Evolutionary conservation across 1,284 basidiomycete species (phyloP), one percentile per base, ranked within the genome.

Genomic region (Porodaedalea pini): DNA sequence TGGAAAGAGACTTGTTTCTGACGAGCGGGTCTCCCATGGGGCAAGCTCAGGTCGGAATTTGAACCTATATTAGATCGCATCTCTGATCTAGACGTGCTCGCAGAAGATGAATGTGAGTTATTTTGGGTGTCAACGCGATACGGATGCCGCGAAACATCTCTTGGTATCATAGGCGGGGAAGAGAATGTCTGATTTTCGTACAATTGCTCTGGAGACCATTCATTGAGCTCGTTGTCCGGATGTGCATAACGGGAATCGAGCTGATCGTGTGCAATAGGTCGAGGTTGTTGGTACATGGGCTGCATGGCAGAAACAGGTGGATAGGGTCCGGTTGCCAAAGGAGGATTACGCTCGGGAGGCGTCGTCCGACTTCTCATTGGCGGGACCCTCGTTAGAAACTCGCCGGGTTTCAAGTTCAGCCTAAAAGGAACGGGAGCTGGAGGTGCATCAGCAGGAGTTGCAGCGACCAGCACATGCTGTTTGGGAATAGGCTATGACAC

Each of bases 391-490:
- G 58, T 52, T n/a, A 61, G 45, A 19, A 54, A 31, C 23, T 57
- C 53, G 40, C 59, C 59, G 10, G 59, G 59, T 21, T 58, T 56
- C 3, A 61, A 45, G 27, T 61, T 52, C 5, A 61, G 37, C 19
- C 31, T 57, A 27, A 54, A 61, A 25, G 59, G 59, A 15, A 61
- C 29, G 25, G 59, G 55, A 23, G 29, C 15, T 15, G 55, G 59
- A 37, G 56, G 51, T 11, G 25, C 31, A 37, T 36, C 34, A 7
- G 39, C 31, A 32, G 53, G 32, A 44, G 52, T 51, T 19, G 40
- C 47, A 11, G 45, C 53, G 15, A 59, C 40, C 11, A 59, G 21
- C 10, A 59, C 45, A 44, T 37, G 57, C n/a, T 50, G 52, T 31
- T 25, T 43, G 6, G 27, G 39, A 13, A 39, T 21, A n/a, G 40